Evolutionary conservation across 2,329 filamentous ascomycete species (phyloP), one percentile per base, ranked within the genome.

Genomic region (Ophiostoma quercus): DNA sequence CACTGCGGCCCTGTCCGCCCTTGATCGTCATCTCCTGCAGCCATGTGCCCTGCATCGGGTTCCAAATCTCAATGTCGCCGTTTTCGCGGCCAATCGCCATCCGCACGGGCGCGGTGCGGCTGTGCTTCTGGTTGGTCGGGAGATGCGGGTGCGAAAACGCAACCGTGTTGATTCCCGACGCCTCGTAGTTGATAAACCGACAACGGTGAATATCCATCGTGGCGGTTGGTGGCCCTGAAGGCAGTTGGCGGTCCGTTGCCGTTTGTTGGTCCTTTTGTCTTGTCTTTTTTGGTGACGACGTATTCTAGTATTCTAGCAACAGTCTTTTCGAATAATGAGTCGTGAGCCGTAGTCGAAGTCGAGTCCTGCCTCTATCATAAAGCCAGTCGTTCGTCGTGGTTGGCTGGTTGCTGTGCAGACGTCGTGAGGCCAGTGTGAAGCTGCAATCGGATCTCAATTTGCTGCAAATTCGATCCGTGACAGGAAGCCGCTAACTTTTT

Each of bases 61-160:
- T 97, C 95, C 95, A 99, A 74, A 99, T 93, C 81, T 99, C 95
- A 75, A 99, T 95, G 77, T 97, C 92, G 75, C 95, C 95, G 78
- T 98, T 97, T 71, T 92, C 91, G 74, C 95, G 90, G 71, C 95
- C 95, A 75, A 99, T 87, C 1, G 95, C 95, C 69, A 98, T 86
- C 74, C 93, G 88, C 69, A 92, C 84, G 68, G 84, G 88, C 72
- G 84, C 86, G 29, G 85, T 83, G 75, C 80, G 84, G 78, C 79
- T 81, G 73, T 81, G 79, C 71, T 84, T 81, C 74, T 80, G 79
- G 68, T 80, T 73, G 72, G 79, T 67, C 79, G 81, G 29, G 79
- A 84, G 73, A 63, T 76, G 82, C 25, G 90, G 84, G 78, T 97
- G 92, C 6, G 95, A 97, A 79, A 99, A 98, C 74, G 94, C 92